Evolutionary conservation across 2,329 filamentous ascomycete genomes (phyloP).

Genomic region (Trichoderma endophyticum): DNA sequence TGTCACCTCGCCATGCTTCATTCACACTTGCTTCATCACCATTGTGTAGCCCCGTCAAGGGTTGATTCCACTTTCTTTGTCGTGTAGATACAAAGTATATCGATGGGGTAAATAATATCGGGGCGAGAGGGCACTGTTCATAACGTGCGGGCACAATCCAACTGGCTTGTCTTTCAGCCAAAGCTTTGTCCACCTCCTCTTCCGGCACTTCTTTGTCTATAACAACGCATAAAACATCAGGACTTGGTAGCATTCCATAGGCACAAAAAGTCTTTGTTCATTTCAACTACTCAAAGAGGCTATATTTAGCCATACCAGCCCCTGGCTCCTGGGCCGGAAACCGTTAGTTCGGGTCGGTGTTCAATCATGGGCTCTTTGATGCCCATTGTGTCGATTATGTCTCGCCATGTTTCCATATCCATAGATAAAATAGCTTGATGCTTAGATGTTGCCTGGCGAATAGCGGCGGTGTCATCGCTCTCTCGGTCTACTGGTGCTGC

Average conservation of each 20-base stretch:
- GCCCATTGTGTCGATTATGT: slow-evolving; percentile 71
- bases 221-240: neutral
- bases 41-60: neutral
- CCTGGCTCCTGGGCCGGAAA: slow-evolving; percentile 50
- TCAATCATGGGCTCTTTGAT: slow-evolving; percentile 80
- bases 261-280: neutral
- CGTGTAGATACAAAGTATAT: neutral
- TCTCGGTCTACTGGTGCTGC: slow-evolving; percentile 39
- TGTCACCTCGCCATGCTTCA: neutral
- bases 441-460: slow-evolving; percentile 55
- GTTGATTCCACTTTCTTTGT: neutral
- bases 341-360: slow-evolving; percentile 64
- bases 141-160: neutral
- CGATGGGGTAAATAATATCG: neutral
- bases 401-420: slow-evolving; percentile 79
- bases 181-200: neutral
- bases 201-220: neutral
- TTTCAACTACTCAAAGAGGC: neutral
- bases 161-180: neutral
- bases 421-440: slow-evolving; percentile 87
- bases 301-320: slow-evolving; percentile 62
- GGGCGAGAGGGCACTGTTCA: neutral
- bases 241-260: too few species aligned
- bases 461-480: slow-evolving; percentile 45
- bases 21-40: neutral